Conservation (phyloP, 495 filamentous ascomycete species). For the Aspergillus cavernicola region DNA sequence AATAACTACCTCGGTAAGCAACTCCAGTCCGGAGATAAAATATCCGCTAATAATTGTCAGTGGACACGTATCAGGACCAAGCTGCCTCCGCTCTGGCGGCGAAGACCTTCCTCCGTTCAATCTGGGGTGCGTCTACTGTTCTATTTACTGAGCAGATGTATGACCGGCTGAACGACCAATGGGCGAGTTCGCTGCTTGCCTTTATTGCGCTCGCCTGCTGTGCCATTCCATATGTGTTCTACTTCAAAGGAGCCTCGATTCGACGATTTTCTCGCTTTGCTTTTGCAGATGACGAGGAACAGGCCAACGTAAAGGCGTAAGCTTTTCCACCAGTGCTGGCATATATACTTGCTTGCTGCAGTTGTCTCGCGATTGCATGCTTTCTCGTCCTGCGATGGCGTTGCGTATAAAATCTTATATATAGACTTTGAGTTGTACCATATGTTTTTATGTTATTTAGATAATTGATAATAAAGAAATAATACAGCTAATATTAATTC, state of each 20-base stretch:
- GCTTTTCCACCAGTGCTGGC: too few species aligned
- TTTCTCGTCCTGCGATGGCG: too few species aligned
- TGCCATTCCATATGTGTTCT: constrained; percentile 73
- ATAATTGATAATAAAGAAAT: too few species aligned
- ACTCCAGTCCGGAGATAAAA: not conserved
- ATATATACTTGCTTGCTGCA: too few species aligned
- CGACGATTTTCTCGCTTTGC: constrained; percentile 62
- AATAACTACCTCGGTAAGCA: constrained; percentile 67
- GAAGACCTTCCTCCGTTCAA: constrained; percentile 73
- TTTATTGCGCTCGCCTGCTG: constrained; percentile 72
- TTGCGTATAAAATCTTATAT: too few species aligned
- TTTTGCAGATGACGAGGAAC: constrained; percentile 53
- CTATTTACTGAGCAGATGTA: constrained; percentile 85
- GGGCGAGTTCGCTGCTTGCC: constrained; percentile 67
- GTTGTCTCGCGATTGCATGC: too few species aligned
- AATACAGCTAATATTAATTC: too few species aligned
- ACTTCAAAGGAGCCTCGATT: constrained; percentile 67
- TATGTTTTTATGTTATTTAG: too few species aligned
- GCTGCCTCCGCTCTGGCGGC: constrained; percentile 83
- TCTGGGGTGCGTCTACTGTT: constrained; percentile 73
- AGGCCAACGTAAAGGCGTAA: constrained; percentile 25
- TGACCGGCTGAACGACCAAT: constrained; percentile 63
- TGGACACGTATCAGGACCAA: constrained; percentile 81
- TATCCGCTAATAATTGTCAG: constrained; percentile 29
- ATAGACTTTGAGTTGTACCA: too few species aligned